phyloP scores from a whole-genome alignment of 2,329 filamentous ascomycete species.

The Pyrenochaeta sp. region DNA sequence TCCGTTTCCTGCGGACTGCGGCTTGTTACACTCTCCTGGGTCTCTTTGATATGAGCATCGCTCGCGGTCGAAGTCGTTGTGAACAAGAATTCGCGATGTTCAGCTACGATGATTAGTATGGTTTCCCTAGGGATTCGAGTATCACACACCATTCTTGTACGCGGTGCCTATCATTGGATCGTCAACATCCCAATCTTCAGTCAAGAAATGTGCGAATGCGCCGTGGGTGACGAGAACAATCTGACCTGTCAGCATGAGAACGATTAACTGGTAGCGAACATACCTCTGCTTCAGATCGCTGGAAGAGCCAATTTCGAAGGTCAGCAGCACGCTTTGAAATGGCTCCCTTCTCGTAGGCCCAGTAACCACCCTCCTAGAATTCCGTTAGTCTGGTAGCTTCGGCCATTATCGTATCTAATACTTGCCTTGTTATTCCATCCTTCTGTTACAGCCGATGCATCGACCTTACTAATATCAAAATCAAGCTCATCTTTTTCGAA shows the following conservation, averaged over 20 bases:
- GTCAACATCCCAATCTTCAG: conserved; percentile 71
- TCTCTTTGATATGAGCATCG: conserved; percentile 41
- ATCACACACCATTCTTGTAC: conserved; percentile 40
- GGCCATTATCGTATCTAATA: no score
- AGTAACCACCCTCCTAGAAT: conserved; percentile 37
- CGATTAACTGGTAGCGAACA: not conserved
- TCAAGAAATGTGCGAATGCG: conserved; percentile 83
- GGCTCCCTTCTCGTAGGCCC: conserved; percentile 36
- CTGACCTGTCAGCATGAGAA: conserved; percentile 53
- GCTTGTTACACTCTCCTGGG: conserved; percentile 25
- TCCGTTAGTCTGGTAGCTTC: conserved; percentile 13
- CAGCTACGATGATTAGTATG: conserved; percentile 17
- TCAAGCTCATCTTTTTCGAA: conserved; percentile 66
- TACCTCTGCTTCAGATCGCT: conserved; percentile 38
- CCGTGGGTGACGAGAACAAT: conserved; percentile 83
- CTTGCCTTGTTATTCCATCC: conserved; percentile 81
- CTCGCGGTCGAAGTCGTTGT: conserved; percentile 27
- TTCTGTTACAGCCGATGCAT: conserved; percentile 66
- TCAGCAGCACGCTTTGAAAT: conserved; percentile 39
- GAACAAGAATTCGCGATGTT: conserved; percentile 43
- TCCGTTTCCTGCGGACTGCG: conserved; percentile 26
- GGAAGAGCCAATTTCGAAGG: conserved; percentile 36
- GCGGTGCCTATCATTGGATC: conserved; percentile 40
- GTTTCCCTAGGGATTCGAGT: not conserved
- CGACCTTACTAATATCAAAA: conserved; percentile 59